Base-by-base conservation (phyloP, 2,329 filamentous ascomycete species). In the Beauveria brongniartii region DNA sequence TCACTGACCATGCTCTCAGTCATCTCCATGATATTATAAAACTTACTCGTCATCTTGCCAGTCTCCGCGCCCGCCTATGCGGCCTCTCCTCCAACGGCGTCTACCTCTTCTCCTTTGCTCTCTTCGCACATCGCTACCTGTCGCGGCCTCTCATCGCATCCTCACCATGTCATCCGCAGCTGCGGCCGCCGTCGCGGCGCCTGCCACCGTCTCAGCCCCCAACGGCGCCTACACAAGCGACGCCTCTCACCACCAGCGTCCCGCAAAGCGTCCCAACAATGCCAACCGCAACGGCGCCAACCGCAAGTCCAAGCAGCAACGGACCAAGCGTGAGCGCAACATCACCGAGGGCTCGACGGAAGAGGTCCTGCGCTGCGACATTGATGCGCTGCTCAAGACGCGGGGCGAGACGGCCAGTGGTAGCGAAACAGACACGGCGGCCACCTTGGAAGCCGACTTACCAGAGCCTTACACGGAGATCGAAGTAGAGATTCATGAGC, bases 401-500 rank as follows among this genome's bases (percentile, higher is more conserved):
- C 73, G 81, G 37, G 75, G 71, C 34, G 59, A 66, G 14, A 61
- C 66, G 43, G 62, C 65, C 65, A 65, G 68, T 65, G 3, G 18
- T 20, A 28, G 69, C 71, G 1, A 54, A 63, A 9, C 26, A 6
- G 63, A 63, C 1, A 71, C 20, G 2, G 26, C 34, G 1, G 22
- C 37, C 12, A 18, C 47, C 7, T 16, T 28, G 7, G 48, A 44
- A 7, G 26, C 46, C 4, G 37, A 70, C 1, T 75, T 92, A 2
- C 89, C 90, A 1, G 83, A 87, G 65, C 79, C 79, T 44, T 89
- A 89, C 62, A 82, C 85, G 6, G 90, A 96, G 71, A 84, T 94
- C 46, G 87, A 96, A 58, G 83, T 97, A 46, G 85, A 88, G n/a
- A 87, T 97, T 62, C 74, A 86, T 7, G 85, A 90, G 65, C 80